Percentiles rank a stretch among this genome's conserved stretches.
Conservation (phyloP, 2,329 filamentous ascomycete genomes). For the Colletotrichum sojae region DNA sequence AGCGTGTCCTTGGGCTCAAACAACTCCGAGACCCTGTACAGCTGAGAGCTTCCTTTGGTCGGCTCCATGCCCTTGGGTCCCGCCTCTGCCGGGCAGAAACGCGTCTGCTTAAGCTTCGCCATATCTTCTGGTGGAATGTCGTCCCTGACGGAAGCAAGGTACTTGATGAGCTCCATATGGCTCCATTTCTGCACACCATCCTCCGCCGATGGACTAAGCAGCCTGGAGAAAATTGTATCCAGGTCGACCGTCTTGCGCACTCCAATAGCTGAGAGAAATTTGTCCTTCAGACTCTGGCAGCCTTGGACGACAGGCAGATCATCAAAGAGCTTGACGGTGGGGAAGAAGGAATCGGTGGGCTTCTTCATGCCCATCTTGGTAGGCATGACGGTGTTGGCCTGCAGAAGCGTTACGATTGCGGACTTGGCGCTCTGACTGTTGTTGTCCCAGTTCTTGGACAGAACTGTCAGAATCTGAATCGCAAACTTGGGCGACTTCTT, state of each 20-base stretch:
- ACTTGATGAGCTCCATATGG: constrained; percentile 94
- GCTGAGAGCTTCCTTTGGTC: constrained; percentile 63
- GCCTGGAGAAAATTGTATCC: constrained; percentile 90
- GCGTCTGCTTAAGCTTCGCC: constrained; percentile 80
- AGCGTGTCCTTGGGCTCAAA: constrained; percentile 84
- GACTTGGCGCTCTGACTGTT: constrained; percentile 76
- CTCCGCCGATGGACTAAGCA: constrained; percentile 75
- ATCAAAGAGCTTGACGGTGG: constrained; percentile 93
- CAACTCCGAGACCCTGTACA: constrained; percentile 83
- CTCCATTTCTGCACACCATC: constrained; percentile 81
- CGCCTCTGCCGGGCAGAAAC: constrained; percentile 85
- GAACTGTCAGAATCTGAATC: constrained; percentile 79
- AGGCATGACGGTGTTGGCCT: constrained; percentile 82
- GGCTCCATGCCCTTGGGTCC: constrained; percentile 69
- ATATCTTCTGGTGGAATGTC: constrained; percentile 91
- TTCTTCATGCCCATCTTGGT: constrained; percentile 92
- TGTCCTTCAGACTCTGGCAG: constrained; percentile 88
- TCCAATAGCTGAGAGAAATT: constrained; percentile 85
- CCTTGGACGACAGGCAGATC: constrained; percentile 87
- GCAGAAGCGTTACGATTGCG: constrained; percentile 75
- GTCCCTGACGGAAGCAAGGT: constrained; percentile 88
- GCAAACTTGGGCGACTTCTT: constrained; percentile 82
- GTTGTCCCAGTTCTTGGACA: constrained; percentile 94
- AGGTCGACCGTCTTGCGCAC: constrained; percentile 97
- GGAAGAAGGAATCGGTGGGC: constrained; percentile 90